phyloP scores from a whole-genome alignment of 2,329 filamentous ascomycete genomes.

The Cladosporium sp. region DNA sequence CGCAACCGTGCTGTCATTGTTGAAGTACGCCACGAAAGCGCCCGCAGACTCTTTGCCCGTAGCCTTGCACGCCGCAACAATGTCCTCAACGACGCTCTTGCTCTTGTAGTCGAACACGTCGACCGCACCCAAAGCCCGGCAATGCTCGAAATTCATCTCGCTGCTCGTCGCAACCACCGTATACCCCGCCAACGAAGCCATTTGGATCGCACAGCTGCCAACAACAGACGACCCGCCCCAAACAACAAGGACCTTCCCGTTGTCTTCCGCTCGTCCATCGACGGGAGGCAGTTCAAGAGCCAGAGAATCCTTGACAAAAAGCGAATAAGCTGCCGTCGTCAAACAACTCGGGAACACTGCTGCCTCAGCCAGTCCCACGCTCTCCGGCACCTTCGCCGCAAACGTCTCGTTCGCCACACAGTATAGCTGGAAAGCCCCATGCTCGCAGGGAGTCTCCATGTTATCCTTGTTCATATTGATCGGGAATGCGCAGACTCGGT shows the following conservation, averaged over 20 bases:
- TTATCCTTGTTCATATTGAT: conserved; percentile 20
- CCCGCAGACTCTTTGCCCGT: conserved; percentile 17
- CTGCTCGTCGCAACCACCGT: conserved; percentile 35
- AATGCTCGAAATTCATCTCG: conserved; percentile 36
- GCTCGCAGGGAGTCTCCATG: conserved; percentile 16
- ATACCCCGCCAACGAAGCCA: conserved; percentile 47
- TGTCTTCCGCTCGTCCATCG: conserved; percentile 17
- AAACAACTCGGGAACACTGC: conserved; percentile 21
- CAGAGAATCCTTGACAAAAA: conserved; percentile 17
- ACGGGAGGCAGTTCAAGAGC: conserved; percentile 13
- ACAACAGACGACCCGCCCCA: conserved; percentile 54
- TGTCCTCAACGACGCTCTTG: conserved; percentile 30
- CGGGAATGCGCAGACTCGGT: conserved; percentile 26
- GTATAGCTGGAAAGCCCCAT: conserved; percentile 23
- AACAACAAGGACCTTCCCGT: conserved; percentile 40
- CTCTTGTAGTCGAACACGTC: conserved; percentile 47
- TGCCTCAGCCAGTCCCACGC: conserved; percentile 19
- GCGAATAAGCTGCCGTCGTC: conserved; percentile 18
- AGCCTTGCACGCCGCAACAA: conserved; percentile 24
- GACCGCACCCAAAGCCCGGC: conserved; percentile 44
- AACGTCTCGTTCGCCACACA: conserved; percentile 15
- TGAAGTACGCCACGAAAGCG: conserved; percentile 37
- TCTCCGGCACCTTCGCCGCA: conserved; percentile 17
- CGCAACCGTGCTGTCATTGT: conserved; percentile 8
- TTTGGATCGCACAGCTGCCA: conserved; percentile 47